Evolutionary conservation across 1,284 basidiomycete species (phyloP).

Genomic region (Apiotrichum domesticum): DNA sequence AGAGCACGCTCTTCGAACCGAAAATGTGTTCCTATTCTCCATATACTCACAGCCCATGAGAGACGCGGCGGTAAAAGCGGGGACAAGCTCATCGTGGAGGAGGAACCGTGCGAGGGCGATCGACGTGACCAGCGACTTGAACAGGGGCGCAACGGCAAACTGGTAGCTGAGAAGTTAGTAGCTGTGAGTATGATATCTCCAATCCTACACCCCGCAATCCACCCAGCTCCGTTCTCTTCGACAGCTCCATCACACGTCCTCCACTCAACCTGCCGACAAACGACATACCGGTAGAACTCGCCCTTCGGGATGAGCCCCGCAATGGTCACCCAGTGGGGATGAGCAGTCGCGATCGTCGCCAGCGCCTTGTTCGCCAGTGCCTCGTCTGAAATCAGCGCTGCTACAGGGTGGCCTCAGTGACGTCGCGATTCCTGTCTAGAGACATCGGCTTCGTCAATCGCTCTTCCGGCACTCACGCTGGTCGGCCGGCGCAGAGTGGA

Average conservation of each 20-base stretch:
- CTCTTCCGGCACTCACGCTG: slow-evolving; percentile 28
- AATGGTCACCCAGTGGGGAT: slow-evolving; percentile 35
- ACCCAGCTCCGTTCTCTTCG: too few species aligned
- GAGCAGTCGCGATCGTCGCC: slow-evolving; percentile 26
- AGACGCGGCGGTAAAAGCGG: slow-evolving; percentile 32
- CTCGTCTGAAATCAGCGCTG: slow-evolving; percentile 24
- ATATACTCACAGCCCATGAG: slow-evolving; percentile 41
- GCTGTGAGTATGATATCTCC: not conserved
- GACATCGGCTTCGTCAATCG: too few species aligned
- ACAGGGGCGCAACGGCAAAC: slow-evolving; percentile 35
- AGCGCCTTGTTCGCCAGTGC: slow-evolving; percentile 34
- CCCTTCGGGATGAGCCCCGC: slow-evolving; percentile 39
- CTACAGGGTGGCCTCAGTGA: too few species aligned
- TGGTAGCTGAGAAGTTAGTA: slow-evolving; percentile 29
- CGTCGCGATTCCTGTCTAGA: too few species aligned
- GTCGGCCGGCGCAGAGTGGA: slow-evolving; percentile 36
- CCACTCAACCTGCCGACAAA: not conserved
- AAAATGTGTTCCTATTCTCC: too few species aligned
- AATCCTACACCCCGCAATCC: too few species aligned
- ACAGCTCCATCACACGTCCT: too few species aligned
- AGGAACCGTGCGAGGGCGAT: slow-evolving; percentile 43
- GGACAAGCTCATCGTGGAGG: slow-evolving; percentile 40
- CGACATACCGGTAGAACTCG: slow-evolving; percentile 42
- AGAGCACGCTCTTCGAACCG: not conserved
- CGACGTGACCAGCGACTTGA: slow-evolving; percentile 38